phyloP scores from a whole-genome alignment of 2,329 filamentous ascomycete species.

The Sclerotinia minor region DNA sequence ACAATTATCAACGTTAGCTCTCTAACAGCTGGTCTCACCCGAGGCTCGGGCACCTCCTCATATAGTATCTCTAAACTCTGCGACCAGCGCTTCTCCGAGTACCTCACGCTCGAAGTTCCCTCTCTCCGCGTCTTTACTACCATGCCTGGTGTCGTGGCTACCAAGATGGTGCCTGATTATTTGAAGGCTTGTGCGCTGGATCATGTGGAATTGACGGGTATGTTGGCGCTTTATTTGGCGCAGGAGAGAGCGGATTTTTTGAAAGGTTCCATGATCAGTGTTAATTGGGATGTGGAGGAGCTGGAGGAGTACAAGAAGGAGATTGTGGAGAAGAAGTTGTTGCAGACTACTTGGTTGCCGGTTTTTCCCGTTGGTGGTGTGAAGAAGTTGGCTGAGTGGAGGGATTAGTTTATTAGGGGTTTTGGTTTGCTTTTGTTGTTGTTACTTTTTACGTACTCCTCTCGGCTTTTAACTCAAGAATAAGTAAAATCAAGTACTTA shows the following conservation, averaged over 20 bases:
- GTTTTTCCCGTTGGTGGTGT: background rate
- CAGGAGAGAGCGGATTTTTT: slow-evolving; percentile 42
- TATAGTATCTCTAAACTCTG: slow-evolving; percentile 15
- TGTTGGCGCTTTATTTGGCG: slow-evolving; percentile 40
- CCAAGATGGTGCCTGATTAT: slow-evolving; percentile 43
- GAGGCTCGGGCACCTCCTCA: background rate
- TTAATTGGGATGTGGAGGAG: slow-evolving; percentile 45
- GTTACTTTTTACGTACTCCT: background rate
- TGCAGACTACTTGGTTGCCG: slow-evolving; percentile 27
- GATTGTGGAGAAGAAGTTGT: slow-evolving; percentile 37
- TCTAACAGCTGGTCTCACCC: background rate
- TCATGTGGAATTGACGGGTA: slow-evolving; percentile 40
- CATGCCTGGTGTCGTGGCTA: slow-evolving; percentile 50
- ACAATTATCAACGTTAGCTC: slow-evolving; percentile 13
- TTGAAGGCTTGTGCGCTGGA: slow-evolving; percentile 43
- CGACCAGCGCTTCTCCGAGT: slow-evolving; percentile 10
- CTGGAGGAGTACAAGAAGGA: slow-evolving; percentile 38
- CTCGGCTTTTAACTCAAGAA: background rate
- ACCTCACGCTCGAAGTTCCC: slow-evolving; percentile 44
- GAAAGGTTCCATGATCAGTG: slow-evolving; percentile 34
- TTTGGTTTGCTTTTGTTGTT: background rate
- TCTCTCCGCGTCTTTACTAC: slow-evolving; percentile 48
- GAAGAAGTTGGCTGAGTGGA: background rate
- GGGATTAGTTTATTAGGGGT: background rate
- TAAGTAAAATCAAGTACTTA: background rate